These are phyloP conservation scores for Tetrahymena elliotti DNA, from an alignment of 73 alveolate species.

Conservation along the genomic window DNA sequence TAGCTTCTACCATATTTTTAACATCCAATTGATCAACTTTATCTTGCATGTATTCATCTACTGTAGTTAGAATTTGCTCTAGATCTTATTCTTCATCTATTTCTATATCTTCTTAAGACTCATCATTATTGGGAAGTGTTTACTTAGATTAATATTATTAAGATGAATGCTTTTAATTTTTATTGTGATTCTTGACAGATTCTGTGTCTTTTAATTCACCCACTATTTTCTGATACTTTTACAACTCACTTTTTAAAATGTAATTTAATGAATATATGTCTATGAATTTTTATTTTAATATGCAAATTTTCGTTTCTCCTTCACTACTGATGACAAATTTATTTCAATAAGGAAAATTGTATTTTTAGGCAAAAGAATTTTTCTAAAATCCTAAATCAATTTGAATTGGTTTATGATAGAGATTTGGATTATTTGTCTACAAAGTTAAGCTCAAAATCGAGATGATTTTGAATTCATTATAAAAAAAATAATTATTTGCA, in stretches of 20 bases:
- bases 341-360: background rate
- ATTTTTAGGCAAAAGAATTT: background rate
- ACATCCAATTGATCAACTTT: background rate
- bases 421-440: too few species aligned
- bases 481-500: too few species aligned
- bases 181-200: background rate
- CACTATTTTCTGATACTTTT: slow-evolving; percentile 16
- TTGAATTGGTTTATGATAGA: too few species aligned
- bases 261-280: background rate
- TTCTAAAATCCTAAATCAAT: background rate
- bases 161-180: background rate
- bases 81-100: background rate
- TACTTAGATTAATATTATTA: background rate
- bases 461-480: too few species aligned
- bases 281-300: too few species aligned
- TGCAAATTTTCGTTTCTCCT: background rate
- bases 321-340: background rate
- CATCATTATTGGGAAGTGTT: background rate
- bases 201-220: background rate
- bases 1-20: slow-evolving; percentile 19
- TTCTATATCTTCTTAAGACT: background rate
- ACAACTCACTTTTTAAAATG: slow-evolving; percentile 10
- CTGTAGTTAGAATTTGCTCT: slow-evolving; percentile 2
- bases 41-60: slow-evolving; percentile 23
- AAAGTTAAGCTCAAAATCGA: too few species aligned